Evolutionary conservation across 371 early-diverging fungal genomes (phyloP), one percentile per base, ranked within the genome.

Genomic region (Mucor indicus): DNA sequence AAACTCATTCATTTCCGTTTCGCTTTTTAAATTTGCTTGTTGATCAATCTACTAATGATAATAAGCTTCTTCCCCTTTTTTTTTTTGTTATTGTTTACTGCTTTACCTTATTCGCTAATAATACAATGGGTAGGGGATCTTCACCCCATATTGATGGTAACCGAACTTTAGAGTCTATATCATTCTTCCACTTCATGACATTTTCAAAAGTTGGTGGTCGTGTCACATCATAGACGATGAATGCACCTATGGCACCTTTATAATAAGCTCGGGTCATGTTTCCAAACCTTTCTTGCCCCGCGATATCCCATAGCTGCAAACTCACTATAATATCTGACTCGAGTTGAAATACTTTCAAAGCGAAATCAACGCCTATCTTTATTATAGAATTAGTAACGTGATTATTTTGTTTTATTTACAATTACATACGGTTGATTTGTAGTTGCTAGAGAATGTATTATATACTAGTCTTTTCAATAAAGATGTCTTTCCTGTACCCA

Each of bases 291-390:
- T 86, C 86, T 39, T 87, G 86, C 0, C 87, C 88, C 12, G 86
- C 86, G 44, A 83, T 86, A 58, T 87, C 88, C 88, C 88, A 87
- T 10, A 46, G 9, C 20, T 46, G 46, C 12, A 46, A 12, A 21
- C 17, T 42, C 12, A 43, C 7, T 0, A 37, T 22, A 4, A 42
- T 21, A 1, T 50, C 37, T 12, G 86, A 72, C 41, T 86, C 82
- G 41, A 75, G 62, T 25, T 73, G 71, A 9, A 85, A 62, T 32
- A 79, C 27, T 12, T 46, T 46, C 12, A 46, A 15, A 12, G 46
- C 80, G 75, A 99, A 98, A 67, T 98, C 96, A 31, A 98, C 98
- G 42, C 99, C 99, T 58, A 98, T 98, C n/a, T n/a, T n/a, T n/a
- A n/a, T n/a, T n/a, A n/a, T n/a, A n/a, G n/a, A n/a, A n/a, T n/a